Conservation (phyloP, 345 rosid species). For the Raphanus sativus region DNA sequence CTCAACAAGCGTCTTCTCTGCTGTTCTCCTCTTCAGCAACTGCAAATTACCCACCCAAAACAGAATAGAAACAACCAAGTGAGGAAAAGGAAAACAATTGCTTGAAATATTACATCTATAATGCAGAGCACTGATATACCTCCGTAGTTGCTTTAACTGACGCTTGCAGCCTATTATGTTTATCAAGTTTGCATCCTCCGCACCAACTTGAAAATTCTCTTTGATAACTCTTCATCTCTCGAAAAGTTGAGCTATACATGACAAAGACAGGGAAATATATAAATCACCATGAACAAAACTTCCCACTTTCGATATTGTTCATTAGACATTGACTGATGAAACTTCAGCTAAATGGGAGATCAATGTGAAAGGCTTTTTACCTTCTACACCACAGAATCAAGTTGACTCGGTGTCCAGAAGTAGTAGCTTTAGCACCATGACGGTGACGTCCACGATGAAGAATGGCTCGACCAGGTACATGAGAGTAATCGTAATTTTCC, state of each 20-base stretch:
- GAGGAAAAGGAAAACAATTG: neutral
- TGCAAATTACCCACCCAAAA: constrained; percentile 7
- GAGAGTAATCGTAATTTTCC: constrained; percentile 81
- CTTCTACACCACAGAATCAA: constrained; percentile 94
- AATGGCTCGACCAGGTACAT: constrained; percentile 78
- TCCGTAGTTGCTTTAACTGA: constrained; percentile 50
- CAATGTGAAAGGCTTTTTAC: constrained; percentile 39
- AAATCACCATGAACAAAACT: neutral
- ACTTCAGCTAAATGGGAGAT: neutral
- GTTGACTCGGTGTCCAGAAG: constrained; percentile 73
- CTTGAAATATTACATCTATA: neutral
- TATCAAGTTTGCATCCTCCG: constrained; percentile 66
- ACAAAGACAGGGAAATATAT: neutral
- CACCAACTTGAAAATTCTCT: constrained; percentile 89
- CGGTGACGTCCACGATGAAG: constrained; percentile 95
- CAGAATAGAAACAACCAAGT: neutral
- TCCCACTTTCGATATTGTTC: neutral
- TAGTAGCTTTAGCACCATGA: constrained; percentile 97
- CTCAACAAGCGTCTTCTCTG: constrained; percentile 34
- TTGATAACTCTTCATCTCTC: constrained; percentile 85
- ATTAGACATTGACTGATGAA: neutral
- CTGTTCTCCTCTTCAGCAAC: constrained; percentile 22
- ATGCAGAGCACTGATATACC: constrained; percentile 18
- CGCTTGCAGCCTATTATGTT: constrained; percentile 55
- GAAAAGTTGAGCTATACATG: constrained; percentile 61